Evolutionary conservation across 2,329 filamentous ascomycete species (phyloP).

Genomic region (Beauveria asiatica): DNA sequence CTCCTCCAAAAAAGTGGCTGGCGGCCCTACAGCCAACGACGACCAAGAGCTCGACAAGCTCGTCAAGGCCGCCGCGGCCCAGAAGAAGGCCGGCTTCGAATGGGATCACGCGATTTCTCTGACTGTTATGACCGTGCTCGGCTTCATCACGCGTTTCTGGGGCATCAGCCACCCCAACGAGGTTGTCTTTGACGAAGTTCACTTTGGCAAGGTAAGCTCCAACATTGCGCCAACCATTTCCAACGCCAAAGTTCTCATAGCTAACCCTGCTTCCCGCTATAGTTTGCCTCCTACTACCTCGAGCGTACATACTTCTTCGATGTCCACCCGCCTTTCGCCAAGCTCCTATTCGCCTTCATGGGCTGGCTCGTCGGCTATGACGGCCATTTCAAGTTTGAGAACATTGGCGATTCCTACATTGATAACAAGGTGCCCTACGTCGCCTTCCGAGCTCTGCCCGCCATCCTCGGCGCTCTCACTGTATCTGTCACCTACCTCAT

Average conservation of each 20-base stretch:
- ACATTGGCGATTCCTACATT: slow-evolving; percentile 98
- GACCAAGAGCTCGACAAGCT: slow-evolving; percentile 41
- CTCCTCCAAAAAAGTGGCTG: slow-evolving; percentile 36
- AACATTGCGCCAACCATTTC: background rate
- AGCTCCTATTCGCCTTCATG: slow-evolving; percentile 93
- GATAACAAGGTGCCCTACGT: slow-evolving; percentile 96
- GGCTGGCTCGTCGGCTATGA: slow-evolving; percentile 98
- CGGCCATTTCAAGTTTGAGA: slow-evolving; percentile 95
- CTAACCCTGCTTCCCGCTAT: background rate
- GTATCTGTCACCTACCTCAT: slow-evolving; percentile 92
- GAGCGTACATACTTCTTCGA: slow-evolving; percentile 99
- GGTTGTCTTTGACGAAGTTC: slow-evolving; percentile 97
- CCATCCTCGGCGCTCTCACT: slow-evolving; percentile 82
- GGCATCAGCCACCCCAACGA: slow-evolving; percentile 91
- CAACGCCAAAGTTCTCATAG: background rate
- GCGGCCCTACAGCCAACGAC: slow-evolving; percentile 28
- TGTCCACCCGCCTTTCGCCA: slow-evolving; percentile 95
- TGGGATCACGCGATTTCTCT: slow-evolving; percentile 80
- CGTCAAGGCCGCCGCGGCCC: slow-evolving; percentile 28
- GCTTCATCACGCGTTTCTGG: slow-evolving; percentile 90
- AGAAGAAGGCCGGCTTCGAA: slow-evolving; percentile 45
- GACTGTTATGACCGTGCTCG: slow-evolving; percentile 66
- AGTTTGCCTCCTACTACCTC: slow-evolving; percentile 77
- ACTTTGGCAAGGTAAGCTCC: slow-evolving; percentile 86
- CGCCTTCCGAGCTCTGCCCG: slow-evolving; percentile 87